These are phyloP conservation scores for Elsinoe fawcettii DNA, from an alignment of 2,329 filamentous ascomycete species.

Conservation along the genomic window DNA sequence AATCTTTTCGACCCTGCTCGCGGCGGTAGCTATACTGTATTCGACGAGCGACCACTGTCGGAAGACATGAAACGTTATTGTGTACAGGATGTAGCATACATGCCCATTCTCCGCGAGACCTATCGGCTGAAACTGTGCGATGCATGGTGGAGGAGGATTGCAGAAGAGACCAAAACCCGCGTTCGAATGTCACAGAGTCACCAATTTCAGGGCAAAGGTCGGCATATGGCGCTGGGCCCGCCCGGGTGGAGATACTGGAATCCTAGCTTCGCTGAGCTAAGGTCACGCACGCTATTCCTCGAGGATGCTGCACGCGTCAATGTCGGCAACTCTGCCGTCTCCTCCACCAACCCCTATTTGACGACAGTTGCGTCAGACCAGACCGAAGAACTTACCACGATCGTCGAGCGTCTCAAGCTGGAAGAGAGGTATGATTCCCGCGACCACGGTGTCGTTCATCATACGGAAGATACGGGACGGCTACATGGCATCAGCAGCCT, in stretches of 20 bases:
- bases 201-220: constrained; percentile 25
- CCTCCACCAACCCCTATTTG: too few species aligned
- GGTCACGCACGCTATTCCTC: neutral
- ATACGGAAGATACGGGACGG: too few species aligned
- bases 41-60: constrained; percentile 40
- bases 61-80: constrained; percentile 40
- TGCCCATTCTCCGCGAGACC: constrained; percentile 30
- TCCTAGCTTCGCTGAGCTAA: neutral
- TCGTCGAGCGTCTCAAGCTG: too few species aligned
- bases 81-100: constrained; percentile 37
- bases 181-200: constrained; percentile 27
- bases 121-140: constrained; percentile 25
- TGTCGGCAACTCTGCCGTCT: too few species aligned
- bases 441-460: too few species aligned
- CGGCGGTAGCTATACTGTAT: constrained; percentile 43
- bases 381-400: too few species aligned
- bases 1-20: constrained; percentile 35
- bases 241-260: neutral
- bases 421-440: too few species aligned
- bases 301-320: too few species aligned
- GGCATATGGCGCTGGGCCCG: constrained; percentile 28
- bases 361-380: too few species aligned
- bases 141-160: constrained; percentile 21
- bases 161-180: constrained; percentile 24
- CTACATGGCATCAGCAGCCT: too few species aligned